Evolutionary conservation across 202 grass and related monocot genomes (phyloP), one percentile per base, ranked within the genome.

Genomic region (Elaeis oleifera): DNA sequence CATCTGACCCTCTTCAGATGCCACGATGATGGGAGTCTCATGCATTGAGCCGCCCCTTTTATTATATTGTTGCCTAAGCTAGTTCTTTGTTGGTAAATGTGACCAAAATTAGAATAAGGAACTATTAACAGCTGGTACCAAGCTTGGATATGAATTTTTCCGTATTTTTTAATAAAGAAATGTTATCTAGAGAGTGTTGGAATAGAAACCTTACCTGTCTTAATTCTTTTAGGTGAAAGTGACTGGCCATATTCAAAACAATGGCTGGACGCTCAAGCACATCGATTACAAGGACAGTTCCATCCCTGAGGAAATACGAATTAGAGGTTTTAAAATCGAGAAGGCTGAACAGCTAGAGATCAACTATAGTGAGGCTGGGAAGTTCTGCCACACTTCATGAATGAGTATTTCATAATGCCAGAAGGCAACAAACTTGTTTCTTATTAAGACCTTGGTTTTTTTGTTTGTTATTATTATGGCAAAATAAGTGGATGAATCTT

Each of bases 271-370:
- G 29, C 75, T 96, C 61, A 57, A 61, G 71, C 79, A 77, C 16
- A 77, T 84, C 0, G 76, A 91, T 39, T 70, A 89, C 79, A 96
- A 79, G 72, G 84, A 96, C 21, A 72, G 19, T 24, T 89, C 79
- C 1, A 58, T 85, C 54, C 84, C 83, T 23, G 87, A 97, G 78
- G 79, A 91, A 74, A 86, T 76, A 4, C 68, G 77, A 51, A 96
- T 86, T 59, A 80, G 87, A 7, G 92, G 92, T 21, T 97, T 96
- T 67, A 89, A 83, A 73, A 81, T 97, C 0, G 74, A 89, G 56
- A 91, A 91, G 73, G 21, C 79, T 2, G 87, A 97, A 31, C 87
- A 97, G 57, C 50, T 89, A 52, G 81, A 90, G 63, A 32, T 81
- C 59, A 86, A 72, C 15, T 80, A 87, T 71, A 70, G 49, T 0